Evolutionary conservation across 495 filamentous ascomycete genomes (phyloP), one percentile per base, ranked within the genome.

Genomic region (Penicillium paxilli): DNA sequence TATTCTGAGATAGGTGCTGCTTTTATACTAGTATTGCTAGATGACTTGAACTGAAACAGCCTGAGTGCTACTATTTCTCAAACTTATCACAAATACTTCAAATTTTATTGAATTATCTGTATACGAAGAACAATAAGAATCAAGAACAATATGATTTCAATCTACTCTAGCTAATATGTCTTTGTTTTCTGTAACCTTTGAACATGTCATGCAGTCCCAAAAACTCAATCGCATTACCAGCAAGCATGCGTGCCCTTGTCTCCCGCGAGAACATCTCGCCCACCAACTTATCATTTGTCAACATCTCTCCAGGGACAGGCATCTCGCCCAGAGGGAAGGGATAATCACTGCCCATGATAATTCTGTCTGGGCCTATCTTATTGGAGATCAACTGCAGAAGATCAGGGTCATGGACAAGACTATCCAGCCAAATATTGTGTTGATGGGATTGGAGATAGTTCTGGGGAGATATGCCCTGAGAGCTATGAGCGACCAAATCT

Each of bases 291-390:
- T 64, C 58, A 30, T 54, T 49, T 20, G 41, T 51, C 32, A 64
- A 42, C 61, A 64, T 64, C 44, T 54, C 44, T 0, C 62, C 62
- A 17, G 62, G 54, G 14, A 55, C 47, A 1, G 62, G 62, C 51
- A 61, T 54, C 35, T 64, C 62, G 0, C 62, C 62, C 21, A 64
- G 48, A 12, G 62, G 62, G 22, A 64, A 64, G 9, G 62, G 62
- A 50, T 64, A 64, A 38, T 64, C 62, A 25, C 62, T 64, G 3
- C 62, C 62, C 62, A 64, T 61, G 11, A 64, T 48, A 4, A 64
- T 46, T 10, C 55, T 20, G 1, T 56, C 54, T 14, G 52, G 22
- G 0, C 62, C 62, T 14, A 64, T 54, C 41, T 64, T 64, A 32
- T 61, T 64, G 37, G 53, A 59, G 19, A 64, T 51, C 30, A 51